Evolutionary conservation across 352 stramenopile genomes (phyloP), one percentile per base, ranked within the genome.

Genomic region (Phytopythium boreale): DNA sequence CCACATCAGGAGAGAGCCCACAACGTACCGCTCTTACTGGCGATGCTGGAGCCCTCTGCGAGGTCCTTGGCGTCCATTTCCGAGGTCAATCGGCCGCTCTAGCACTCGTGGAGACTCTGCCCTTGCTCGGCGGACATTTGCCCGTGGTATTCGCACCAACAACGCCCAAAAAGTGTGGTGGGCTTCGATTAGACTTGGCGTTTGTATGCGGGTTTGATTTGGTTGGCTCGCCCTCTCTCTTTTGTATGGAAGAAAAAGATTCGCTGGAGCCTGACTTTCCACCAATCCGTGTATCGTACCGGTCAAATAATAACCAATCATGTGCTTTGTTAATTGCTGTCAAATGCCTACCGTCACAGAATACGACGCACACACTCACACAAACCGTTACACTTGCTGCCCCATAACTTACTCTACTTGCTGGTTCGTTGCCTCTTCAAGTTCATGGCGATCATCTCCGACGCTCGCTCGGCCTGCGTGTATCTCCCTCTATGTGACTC

Each of bases 181-280:
- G 43, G 20, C 17, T 22, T 11, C 20, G 12, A 31, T 10, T 10
- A 9, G 0, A 52, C 47, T 53, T 53, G 47, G 6, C 19, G 24
- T 53, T 53, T 53, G 47, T 53, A 53, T 53, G 47, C 6, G 0
- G 12, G 12, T 14, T 53, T 53, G 47, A 53, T 53, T 58, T 58
- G 51, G 51, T 43, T 58, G 51, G 51, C 51, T 58, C 27, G 26
- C 51, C 51, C 51, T 43, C 51, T 43, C 51, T 39, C 26, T 17
- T 34, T 55, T 34, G 41, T 24, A 24, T 49, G 41, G 14, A 22
- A 22, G 24, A 34, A 52, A 20, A 53, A 53, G 47, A 53, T 53
- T 53, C 12, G 24, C 14, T 20, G 22, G 41, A 49, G 22, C 20
- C 24, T 2, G 15, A 1, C 24, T 58, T 58, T 58, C 50, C 19